A percentile compares a stretch with the other conserved stretches of the same genome.
Evolutionary conservation across 768 basidiomycete genomes (phyloP).

Genomic region (Gyrodon lividus): DNA sequence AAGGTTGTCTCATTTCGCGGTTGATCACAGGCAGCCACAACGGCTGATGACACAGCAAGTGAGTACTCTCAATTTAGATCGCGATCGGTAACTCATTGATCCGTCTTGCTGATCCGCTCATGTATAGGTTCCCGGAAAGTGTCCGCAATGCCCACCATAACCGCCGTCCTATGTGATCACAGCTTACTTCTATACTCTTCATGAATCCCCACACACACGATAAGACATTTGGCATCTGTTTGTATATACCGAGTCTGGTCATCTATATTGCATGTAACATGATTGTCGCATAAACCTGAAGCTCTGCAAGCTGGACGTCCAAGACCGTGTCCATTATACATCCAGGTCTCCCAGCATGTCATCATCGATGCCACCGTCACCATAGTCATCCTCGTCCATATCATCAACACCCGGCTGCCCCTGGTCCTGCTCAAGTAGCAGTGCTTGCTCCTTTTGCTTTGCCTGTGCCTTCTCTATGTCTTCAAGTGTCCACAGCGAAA

Average conservation of each 20-base stretch:
- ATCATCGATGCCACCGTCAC: conserved; percentile 66
- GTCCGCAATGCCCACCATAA: conserved; percentile 34
- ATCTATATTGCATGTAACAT: not conserved
- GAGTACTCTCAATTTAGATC: conserved; percentile 17
- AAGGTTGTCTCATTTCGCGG: conserved; percentile 3
- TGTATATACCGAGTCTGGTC: conserved; percentile 15
- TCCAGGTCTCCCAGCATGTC: conserved; percentile 60
- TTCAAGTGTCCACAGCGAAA: conserved; percentile 93
- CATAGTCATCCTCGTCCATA: conserved; percentile 57
- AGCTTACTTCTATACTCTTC: not conserved
- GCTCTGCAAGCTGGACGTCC: no score
- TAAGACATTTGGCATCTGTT: not conserved
- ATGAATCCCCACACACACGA: not conserved
- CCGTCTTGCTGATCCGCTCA: conserved; percentile 15
- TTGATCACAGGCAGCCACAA: conserved; percentile 47
- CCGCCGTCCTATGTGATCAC: not conserved
- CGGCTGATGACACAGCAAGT: conserved; percentile 48
- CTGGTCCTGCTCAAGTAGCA: conserved; percentile 42
- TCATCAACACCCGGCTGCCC: conserved; percentile 24
- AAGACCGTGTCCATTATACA: no score
- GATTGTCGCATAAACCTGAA: no score
- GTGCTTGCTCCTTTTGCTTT: conserved; percentile 68
- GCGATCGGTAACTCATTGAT: not conserved
- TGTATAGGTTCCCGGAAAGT: conserved; percentile 38
- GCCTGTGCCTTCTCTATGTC: conserved; percentile 86